Conservation (phyloP, 805 yeast genomes). For the Nakazawaea populi region DNA sequence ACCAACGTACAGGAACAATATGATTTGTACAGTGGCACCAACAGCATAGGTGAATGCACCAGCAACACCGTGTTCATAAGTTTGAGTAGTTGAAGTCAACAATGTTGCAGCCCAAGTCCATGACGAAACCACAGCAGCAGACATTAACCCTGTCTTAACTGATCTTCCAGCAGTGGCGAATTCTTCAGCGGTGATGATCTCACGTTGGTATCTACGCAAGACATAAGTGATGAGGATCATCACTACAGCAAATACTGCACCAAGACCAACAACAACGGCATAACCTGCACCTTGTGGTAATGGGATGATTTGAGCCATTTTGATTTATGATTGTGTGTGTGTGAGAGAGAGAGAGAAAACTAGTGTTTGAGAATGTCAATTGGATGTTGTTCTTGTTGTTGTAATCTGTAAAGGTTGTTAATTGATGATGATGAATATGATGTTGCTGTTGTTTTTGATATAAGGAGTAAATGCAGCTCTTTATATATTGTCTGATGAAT, state of each 20-base stretch:
- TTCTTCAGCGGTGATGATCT: slow-evolving; percentile 87
- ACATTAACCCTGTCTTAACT: slow-evolving; percentile 77
- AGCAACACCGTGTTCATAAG: slow-evolving; percentile 69
- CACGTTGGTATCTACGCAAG: slow-evolving; percentile 74
- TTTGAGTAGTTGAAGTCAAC: slow-evolving; percentile 70
- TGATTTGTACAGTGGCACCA: slow-evolving; percentile 88
- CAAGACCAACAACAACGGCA: slow-evolving; percentile 85
- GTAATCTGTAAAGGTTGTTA: too few species aligned
- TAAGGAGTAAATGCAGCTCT: too few species aligned
- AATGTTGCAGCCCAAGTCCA: slow-evolving; percentile 95
- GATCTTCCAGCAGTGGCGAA: slow-evolving; percentile 90
- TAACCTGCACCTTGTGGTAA: slow-evolving; percentile 76
- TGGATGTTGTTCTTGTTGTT: too few species aligned
- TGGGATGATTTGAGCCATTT: slow-evolving; percentile 7
- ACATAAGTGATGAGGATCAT: slow-evolving; percentile 74
- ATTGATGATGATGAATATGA: too few species aligned
- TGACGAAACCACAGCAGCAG: slow-evolving; percentile 86
- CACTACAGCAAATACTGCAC: slow-evolving; percentile 61
- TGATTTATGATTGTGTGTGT: neutral
- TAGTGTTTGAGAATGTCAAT: too few species aligned
- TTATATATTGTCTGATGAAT: too few species aligned
- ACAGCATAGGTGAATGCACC: slow-evolving; percentile 85
- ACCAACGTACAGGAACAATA: slow-evolving; percentile 80
- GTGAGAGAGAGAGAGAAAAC: too few species aligned
- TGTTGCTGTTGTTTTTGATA: too few species aligned